phyloP scores from a whole-genome alignment of 768 basidiomycete genomes.

The Auriscalpium orientale region DNA sequence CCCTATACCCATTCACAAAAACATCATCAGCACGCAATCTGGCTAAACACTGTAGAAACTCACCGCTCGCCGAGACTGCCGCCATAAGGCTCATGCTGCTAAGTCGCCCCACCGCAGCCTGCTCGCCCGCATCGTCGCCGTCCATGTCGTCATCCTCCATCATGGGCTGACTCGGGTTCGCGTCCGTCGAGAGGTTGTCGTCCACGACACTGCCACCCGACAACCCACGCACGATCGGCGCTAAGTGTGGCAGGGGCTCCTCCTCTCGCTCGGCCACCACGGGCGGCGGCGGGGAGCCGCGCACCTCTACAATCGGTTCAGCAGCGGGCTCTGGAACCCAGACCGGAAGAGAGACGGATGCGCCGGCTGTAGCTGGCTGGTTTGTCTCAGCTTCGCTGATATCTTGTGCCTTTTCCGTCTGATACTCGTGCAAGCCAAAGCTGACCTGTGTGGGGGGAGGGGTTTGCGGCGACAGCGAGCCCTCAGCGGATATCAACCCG shows the following conservation, averaged over 20 bases:
- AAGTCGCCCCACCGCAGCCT: conserved; percentile 78
- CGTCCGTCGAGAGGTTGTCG: conserved; percentile 1
- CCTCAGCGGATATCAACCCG: background rate
- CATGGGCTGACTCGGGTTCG: background rate
- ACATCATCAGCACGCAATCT: too few relatives aligned
- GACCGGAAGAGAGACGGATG: too few relatives aligned
- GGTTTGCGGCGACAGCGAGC: background rate
- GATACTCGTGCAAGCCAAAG: too few relatives aligned
- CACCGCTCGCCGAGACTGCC: conserved; percentile 73
- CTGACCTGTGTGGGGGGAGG: background rate
- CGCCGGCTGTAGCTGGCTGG: background rate
- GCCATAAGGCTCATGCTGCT: conserved; percentile 94
- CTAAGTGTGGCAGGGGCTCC: background rate
- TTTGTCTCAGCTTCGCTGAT: background rate
- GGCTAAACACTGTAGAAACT: conserved; percentile 15
- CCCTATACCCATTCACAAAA: conserved; percentile 27
- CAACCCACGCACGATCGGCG: background rate
- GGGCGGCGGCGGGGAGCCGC: background rate
- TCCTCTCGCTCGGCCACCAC: background rate
- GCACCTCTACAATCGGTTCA: background rate
- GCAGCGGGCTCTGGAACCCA: background rate
- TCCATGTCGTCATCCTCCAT: conserved; percentile 11
- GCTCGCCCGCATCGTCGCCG: conserved; percentile 39
- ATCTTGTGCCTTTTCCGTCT: background rate
- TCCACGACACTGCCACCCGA: background rate